phyloP scores from a whole-genome alignment of 805 yeast genomes.

The Ogataea neopini region DNA sequence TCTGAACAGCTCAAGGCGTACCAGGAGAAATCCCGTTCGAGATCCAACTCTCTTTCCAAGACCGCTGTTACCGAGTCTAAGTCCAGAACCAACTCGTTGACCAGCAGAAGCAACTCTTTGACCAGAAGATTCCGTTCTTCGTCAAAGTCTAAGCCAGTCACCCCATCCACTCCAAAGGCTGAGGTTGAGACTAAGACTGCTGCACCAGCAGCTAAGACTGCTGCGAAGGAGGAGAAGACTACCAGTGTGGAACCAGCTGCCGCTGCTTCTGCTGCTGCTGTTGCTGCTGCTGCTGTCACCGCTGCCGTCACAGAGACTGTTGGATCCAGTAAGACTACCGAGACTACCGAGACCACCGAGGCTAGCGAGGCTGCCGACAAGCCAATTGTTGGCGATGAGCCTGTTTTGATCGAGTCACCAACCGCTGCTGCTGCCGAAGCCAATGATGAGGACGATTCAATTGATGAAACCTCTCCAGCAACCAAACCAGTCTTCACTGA shows the following conservation, averaged over 20 bases:
- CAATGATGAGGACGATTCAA: slow-evolving; percentile 25
- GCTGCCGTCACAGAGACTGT: no score
- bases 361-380: slow-evolving; percentile 6
- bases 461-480: slow-evolving; percentile 16
- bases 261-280: slow-evolving; percentile 9
- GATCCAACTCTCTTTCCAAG: slow-evolving; percentile 46
- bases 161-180: slow-evolving; percentile 30
- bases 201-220: neutral
- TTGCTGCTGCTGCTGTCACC: slow-evolving; percentile 9
- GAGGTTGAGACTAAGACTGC: slow-evolving; percentile 12
- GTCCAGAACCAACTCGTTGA: slow-evolving; percentile 27
- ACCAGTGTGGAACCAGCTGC: slow-evolving; percentile 7
- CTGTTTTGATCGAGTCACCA: slow-evolving; percentile 10
- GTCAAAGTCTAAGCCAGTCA: slow-evolving; percentile 20
- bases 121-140: slow-evolving; percentile 18
- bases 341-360: slow-evolving; percentile 12
- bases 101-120: slow-evolving; percentile 22
- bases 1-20: slow-evolving; percentile 28
- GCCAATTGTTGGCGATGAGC: slow-evolving; percentile 15
- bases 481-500: slow-evolving; percentile 36
- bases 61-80: slow-evolving; percentile 40
- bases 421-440: slow-evolving; percentile 6
- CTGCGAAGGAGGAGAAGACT: neutral
- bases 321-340: no score
- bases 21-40: slow-evolving; percentile 31